Evolutionary conservation across 1,139 yeast species (phyloP), one percentile per base, ranked within the genome.

Genomic region (Nakaseomyces glabratus): DNA sequence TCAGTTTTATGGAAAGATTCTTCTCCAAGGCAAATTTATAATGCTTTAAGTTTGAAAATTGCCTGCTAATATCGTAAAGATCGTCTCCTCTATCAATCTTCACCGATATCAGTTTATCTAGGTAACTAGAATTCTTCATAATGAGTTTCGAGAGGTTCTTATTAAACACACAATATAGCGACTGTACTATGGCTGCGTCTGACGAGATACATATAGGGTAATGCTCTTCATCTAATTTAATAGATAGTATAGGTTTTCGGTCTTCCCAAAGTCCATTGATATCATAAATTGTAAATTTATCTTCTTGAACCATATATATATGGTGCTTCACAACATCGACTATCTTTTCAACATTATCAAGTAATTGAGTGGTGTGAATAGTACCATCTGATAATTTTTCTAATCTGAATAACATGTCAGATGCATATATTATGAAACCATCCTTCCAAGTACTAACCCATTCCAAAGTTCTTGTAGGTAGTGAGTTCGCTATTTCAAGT

Each of bases 1-100:
- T 45, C 39, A 66, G 67, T 35, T 61, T 61, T 4, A 43, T 37
- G 4, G 56, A 58, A 17, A 52, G 39, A 13, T 52, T 40, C 30
- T 53, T 49, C 37, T 55, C 56, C 32, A 53, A 34, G n/a, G 57
- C 51, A 47, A 49, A 52, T 17, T 48, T 49, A 36, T 51, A 52
- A 38, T 56, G 52, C 17, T 45, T 48, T 18, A 49, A 30, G 6
- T 41, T 23, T 24, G 43, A 40, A 34, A 45, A 52, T 12, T 45
- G 44, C 2, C 26, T 24, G 24, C 48, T 45, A 6, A 57, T 49
- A 1, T 42, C 42, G 12, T 43, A 42, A 15, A 38, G 20, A 21
- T 40, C 35, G 4, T 39, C 36, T 1, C 43, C 46, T 9, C 31
- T 37, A 3, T 38, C 39, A 15, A 55, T 33, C 29, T 42, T 39